Conservation (phyloP, 768 basidiomycete genomes). For the Russula brevipes region DNA sequence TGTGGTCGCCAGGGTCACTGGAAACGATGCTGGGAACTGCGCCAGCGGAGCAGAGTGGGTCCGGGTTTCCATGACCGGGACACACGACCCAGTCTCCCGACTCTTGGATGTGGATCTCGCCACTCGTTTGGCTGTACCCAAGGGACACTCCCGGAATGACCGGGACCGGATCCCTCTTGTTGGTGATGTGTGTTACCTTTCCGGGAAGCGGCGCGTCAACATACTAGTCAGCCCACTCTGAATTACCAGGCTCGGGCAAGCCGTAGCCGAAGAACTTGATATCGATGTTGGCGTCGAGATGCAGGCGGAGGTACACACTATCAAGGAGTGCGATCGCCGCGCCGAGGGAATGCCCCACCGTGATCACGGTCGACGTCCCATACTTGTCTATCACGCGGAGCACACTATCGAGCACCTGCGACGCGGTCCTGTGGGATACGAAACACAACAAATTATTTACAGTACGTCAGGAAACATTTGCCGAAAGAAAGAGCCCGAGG, state of each 20-base stretch:
- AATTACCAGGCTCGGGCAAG: slow-evolving; percentile 44
- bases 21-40: neutral
- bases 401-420: too few relatives aligned
- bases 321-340: slow-evolving; percentile 31
- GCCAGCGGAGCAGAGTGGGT: neutral
- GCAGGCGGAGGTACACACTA: slow-evolving; percentile 28
- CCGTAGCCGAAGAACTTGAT: slow-evolving; percentile 44
- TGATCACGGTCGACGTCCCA: slow-evolving; percentile 41
- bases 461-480: too few relatives aligned
- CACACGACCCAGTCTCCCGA: slow-evolving; percentile 39
- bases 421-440: too few relatives aligned
- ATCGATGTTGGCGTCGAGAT: slow-evolving; percentile 23
- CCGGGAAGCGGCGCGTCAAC: slow-evolving; percentile 22
- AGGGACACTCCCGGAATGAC: slow-evolving; percentile 50
- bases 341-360: slow-evolving; percentile 36
- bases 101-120: slow-evolving; percentile 49
- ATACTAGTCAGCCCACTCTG: slow-evolving; percentile 32
- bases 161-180: slow-evolving; percentile 45
- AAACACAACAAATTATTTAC: too few relatives aligned
- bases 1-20: neutral
- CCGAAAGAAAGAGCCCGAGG: too few relatives aligned
- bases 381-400: too few relatives aligned
- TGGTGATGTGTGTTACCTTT: slow-evolving; percentile 32
- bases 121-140: slow-evolving; percentile 47
- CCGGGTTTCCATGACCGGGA: slow-evolving; percentile 31